phyloP scores from a whole-genome alignment of 148 eudicot species.

The Persicaria tinctoria region DNA sequence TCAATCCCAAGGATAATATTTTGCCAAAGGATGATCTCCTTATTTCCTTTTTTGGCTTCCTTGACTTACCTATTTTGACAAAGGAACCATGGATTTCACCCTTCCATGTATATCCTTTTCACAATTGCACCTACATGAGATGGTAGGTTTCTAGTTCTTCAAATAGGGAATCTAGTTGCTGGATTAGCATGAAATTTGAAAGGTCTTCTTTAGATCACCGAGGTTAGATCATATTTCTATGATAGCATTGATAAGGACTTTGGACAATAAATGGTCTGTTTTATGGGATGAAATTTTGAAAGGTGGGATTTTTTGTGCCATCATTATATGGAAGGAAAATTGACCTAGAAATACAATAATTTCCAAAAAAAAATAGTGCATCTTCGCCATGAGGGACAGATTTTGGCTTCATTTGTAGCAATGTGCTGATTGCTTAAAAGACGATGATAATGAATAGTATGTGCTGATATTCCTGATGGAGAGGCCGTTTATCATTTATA shows the following conservation, averaged over 20 bases:
- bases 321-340: not conserved
- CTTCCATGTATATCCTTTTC: not conserved
- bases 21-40: not conserved
- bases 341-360: not conserved
- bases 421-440: too few relatives aligned
- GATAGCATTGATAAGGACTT: not conserved
- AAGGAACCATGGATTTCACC: not conserved
- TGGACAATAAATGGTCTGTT: not conserved
- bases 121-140: not conserved
- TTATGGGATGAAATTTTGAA: not conserved
- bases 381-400: too few relatives aligned
- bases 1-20: not conserved
- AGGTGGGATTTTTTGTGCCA: not conserved
- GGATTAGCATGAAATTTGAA: not conserved
- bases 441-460: too few relatives aligned
- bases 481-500: too few relatives aligned
- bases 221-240: not conserved
- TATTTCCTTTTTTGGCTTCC: not conserved
- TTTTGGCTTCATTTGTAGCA: too few relatives aligned
- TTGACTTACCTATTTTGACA: not conserved
- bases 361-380: too few relatives aligned
- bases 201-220: not conserved
- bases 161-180: not conserved
- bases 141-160: not conserved
- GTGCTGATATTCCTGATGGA: too few relatives aligned